These are phyloP conservation scores for Fusarium virguliforme DNA, from an alignment of 2,329 filamentous ascomycete genomes.

Conservation along the genomic window DNA sequence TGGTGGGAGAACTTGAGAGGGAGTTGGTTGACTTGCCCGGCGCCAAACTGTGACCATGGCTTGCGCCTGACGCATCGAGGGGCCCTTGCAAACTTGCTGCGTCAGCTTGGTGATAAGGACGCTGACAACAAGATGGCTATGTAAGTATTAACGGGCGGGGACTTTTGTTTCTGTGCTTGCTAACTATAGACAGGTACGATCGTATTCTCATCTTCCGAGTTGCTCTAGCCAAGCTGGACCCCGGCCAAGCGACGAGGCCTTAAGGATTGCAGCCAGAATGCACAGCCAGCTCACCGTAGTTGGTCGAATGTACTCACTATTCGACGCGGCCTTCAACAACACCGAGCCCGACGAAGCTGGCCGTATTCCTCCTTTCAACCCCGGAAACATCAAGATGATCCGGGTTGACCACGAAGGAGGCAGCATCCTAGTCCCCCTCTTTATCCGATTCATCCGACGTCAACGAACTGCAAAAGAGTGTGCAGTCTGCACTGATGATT, in stretches of 20 bases:
- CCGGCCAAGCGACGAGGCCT: not conserved
- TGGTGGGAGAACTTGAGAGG: slow-evolving; percentile 13
- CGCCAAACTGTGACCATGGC: not conserved
- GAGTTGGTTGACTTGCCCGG: slow-evolving; percentile 12
- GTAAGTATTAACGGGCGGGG: fast-evolving
- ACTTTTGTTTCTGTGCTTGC: fast-evolving
- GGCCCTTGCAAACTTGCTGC: slow-evolving; percentile 6
- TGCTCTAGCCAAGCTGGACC: not conserved
- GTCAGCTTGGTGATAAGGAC: slow-evolving; percentile 9
- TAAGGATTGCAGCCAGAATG: not conserved
- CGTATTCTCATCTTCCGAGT: slow-evolving; percentile 10
- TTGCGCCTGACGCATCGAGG: slow-evolving; percentile 10
- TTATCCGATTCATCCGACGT: slow-evolving; percentile 11
- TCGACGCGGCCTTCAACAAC: slow-evolving; percentile 12
- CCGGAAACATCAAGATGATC: slow-evolving; percentile 9
- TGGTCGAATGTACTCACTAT: slow-evolving; percentile 6
- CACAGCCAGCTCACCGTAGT: not conserved
- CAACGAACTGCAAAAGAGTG: slow-evolving; percentile 12
- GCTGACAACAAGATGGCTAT: slow-evolving; percentile 14
- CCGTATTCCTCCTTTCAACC: slow-evolving; percentile 4
- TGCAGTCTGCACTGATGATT: slow-evolving; percentile 18
- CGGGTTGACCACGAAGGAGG: slow-evolving; percentile 12
- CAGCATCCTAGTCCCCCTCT: not conserved
- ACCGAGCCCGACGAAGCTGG: slow-evolving; percentile 3
- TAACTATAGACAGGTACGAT: slow-evolving; percentile 9